Evolutionary conservation across 2,329 filamentous ascomycete species (phyloP).

Genomic region (Celoporthe dispersa): DNA sequence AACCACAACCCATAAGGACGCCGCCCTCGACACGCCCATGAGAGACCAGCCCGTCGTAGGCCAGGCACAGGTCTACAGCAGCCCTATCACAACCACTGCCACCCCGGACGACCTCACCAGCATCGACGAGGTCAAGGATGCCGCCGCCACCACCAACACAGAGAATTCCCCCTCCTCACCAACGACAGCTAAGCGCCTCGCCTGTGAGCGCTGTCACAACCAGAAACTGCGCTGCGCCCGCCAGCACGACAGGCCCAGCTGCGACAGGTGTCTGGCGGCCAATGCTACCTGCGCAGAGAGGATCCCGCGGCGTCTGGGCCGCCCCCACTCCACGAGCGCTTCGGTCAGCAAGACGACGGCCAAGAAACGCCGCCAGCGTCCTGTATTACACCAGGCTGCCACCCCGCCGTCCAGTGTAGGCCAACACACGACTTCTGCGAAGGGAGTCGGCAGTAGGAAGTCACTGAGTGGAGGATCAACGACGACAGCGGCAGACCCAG

Average conservation of each 20-base stretch:
- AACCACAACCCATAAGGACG: background rate
- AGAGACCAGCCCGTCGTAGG: background rate
- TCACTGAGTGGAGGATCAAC: background rate
- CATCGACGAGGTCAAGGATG: background rate
- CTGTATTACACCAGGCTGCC: background rate
- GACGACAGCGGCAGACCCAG: background rate
- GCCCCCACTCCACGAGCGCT: slow-evolving; percentile 9
- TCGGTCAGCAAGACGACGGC: slow-evolving; percentile 10
- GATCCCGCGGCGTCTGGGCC: slow-evolving; percentile 7
- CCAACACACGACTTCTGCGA: background rate
- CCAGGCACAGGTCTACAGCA: slow-evolving; percentile 6
- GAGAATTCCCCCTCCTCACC: background rate
- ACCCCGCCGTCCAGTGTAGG: background rate
- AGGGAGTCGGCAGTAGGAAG: background rate
- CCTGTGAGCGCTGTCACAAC: slow-evolving; percentile 14
- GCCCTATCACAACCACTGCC: background rate
- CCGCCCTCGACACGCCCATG: background rate
- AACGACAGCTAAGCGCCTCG: slow-evolving; percentile 2
- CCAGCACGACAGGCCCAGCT: slow-evolving; percentile 9
- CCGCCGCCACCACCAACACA: background rate
- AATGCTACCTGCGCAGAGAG: slow-evolving; percentile 10
- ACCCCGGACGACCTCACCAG: background rate
- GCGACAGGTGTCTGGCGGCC: slow-evolving; percentile 6
- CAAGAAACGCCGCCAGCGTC: slow-evolving; percentile 13
- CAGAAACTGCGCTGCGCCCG: slow-evolving; percentile 14